Conservation (phyloP, 179 eudicot genomes). For the Silene noctiflora region DNA sequence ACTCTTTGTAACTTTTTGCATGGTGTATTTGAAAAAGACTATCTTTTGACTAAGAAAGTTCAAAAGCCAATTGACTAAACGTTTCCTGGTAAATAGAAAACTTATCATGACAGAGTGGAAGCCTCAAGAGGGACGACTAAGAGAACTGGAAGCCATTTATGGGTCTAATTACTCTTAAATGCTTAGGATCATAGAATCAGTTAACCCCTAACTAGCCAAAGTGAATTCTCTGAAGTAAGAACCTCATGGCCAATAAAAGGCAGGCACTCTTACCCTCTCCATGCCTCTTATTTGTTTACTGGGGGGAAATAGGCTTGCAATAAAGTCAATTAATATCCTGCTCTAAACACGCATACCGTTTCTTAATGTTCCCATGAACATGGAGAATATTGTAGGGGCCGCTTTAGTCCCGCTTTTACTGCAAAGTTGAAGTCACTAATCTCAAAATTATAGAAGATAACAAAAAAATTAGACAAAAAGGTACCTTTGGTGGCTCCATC, state of each 20-base stretch:
- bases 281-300: background rate
- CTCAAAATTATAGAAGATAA: background rate
- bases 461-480: constrained; percentile 11
- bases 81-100: background rate
- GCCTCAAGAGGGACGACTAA: background rate
- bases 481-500: constrained; percentile 98
- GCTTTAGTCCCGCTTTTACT: background rate
- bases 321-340: background rate
- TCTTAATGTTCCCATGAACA: background rate
- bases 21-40: background rate
- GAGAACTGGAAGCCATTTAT: background rate
- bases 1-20: background rate
- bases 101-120: background rate
- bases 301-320: background rate
- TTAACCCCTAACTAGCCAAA: background rate
- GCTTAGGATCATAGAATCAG: background rate
- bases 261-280: background rate
- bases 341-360: background rate
- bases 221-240: background rate
- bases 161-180: background rate
- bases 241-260: background rate
- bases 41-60: background rate
- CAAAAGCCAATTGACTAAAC: background rate
- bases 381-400: background rate
- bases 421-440: background rate